Conservation (phyloP, 2,329 filamentous ascomycete species). For the Diaporthe caulivora region DNA sequence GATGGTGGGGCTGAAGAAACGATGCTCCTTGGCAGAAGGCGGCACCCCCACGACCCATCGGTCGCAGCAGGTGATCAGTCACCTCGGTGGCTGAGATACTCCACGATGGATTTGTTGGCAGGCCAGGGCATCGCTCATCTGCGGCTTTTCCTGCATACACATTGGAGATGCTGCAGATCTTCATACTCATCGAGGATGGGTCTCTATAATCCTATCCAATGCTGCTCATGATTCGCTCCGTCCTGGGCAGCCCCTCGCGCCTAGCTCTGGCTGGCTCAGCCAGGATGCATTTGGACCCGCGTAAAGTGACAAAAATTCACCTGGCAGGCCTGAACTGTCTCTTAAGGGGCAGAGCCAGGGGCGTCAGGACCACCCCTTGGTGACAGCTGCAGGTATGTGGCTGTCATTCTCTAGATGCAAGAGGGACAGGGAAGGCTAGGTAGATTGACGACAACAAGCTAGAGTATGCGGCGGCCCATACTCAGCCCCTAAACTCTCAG, state of each 20-base stretch:
- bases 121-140: background rate
- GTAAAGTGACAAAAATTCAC: background rate
- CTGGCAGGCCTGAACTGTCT: background rate
- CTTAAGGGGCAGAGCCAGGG: background rate
- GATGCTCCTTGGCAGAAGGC: slow-evolving; percentile 15
- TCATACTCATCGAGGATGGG: background rate
- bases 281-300: background rate
- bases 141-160: background rate
- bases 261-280: background rate
- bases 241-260: background rate
- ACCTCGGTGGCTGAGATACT: background rate
- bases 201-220: no score
- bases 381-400: slow-evolving; percentile 8
- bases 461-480: background rate
- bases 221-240: background rate
- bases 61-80: slow-evolving; percentile 13
- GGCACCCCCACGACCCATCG: background rate
- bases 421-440: background rate
- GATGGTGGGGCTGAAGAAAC: slow-evolving; percentile 29
- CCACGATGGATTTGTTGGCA: background rate
- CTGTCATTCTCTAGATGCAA: slow-evolving; percentile 14
- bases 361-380: background rate
- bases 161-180: slow-evolving; percentile 12
- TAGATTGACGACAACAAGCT: background rate
- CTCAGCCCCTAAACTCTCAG: background rate